These are phyloP conservation scores for Xylaria sp. DNA, from an alignment of 2,329 filamentous ascomycete species.

Conservation along the genomic window DNA sequence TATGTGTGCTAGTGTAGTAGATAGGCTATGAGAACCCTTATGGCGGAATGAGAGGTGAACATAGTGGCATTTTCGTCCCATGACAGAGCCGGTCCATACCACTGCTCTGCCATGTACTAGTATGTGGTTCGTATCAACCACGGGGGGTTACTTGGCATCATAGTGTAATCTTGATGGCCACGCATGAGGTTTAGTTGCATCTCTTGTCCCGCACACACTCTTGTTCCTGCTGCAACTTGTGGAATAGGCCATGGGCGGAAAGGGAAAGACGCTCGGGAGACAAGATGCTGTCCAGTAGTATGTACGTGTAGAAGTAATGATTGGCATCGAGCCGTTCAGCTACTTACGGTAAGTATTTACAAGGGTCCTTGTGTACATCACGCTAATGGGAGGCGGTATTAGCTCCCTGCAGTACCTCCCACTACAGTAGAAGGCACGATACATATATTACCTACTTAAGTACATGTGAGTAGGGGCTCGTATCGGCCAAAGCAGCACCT, in stretches of 20 bases:
- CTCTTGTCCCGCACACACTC: slow-evolving; percentile 27
- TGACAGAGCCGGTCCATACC: background rate
- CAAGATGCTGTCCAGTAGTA: background rate
- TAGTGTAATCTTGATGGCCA: background rate
- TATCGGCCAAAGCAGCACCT: too few relatives aligned
- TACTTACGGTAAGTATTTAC: slow-evolving; percentile 1
- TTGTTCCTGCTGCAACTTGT: background rate
- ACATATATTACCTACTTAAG: too few relatives aligned
- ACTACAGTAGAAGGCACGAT: background rate
- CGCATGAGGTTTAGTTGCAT: background rate
- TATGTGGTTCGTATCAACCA: background rate
- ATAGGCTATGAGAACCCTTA: slow-evolving; percentile 11
- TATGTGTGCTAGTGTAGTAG: background rate
- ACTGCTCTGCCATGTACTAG: background rate
- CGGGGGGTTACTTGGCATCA: background rate
- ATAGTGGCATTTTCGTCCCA: background rate
- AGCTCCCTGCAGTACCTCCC: background rate
- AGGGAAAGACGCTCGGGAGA: slow-evolving; percentile 6
- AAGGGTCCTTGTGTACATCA: slow-evolving; percentile 10
- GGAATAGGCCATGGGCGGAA: background rate
- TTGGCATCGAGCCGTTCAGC: slow-evolving; percentile 12
- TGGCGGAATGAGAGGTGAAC: slow-evolving; percentile 3
- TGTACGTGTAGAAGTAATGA: background rate
- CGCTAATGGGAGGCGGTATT: background rate
- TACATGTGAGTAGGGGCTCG: too few relatives aligned